Base-by-base conservation (phyloP, 345 rosid genomes). In the Orychophragmus violaceus region DNA sequence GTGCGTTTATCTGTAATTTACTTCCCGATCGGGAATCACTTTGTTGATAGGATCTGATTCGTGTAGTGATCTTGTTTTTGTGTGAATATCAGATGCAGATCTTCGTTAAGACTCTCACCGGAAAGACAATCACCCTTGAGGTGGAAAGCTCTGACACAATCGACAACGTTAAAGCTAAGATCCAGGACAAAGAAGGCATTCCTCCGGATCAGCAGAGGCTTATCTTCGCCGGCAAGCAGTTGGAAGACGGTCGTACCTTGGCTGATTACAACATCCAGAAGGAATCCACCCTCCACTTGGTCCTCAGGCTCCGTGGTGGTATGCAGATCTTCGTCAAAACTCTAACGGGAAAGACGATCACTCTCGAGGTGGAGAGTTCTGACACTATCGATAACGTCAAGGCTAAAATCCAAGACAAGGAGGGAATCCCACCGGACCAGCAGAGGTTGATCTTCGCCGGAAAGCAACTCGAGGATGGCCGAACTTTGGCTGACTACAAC, bases 351-450 rank as follows among this genome's bases (percentile, higher is more conserved):
- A 77, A 77, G 72, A 77, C 81, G 0, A 77, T 77, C 0, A 77
- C 81, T 1, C 18, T 77, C 0, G 81, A 78, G 66, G 81, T 78
- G 2, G 81, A 78, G 8, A 74, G 78, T 14, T 61, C 71, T 1
- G 81, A 78, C 66, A 78, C 81, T 6, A 78, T 78, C 19, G 81
- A 78, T 19, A 78, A 78, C 72, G 81, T 78, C 0, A 78, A 78
- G 6, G 72, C 81, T 0, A 78, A 78, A 45, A 77, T 77, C 32
- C 81, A 77, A 0, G 81, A 77, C 6, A 77, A 77, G 62, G 81
- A 77, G 2, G 80, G 75, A 0, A 76, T 76, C 3, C 80, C 80
- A 0, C 80, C 80, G 27, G 80, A 76, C 8, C 80, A 76, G 62
- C 80, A 76, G n/a, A 64, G 77, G 1, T 3, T 74, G 9, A 66